Conservation (phyloP, 805 yeast genomes). For the Yarrowia sp. region DNA sequence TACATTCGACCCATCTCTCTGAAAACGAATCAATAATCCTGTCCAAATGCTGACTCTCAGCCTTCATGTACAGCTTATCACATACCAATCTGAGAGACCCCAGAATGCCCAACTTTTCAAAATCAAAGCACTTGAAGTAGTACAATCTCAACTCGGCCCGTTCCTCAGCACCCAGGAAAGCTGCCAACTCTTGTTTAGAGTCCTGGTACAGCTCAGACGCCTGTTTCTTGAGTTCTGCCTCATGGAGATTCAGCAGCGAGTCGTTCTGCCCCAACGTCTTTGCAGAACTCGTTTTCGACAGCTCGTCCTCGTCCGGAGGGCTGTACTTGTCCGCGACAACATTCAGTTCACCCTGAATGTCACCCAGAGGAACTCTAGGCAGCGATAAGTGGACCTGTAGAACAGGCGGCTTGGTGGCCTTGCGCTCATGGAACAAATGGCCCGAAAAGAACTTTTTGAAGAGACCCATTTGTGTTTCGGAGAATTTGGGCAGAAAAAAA, state of each 20-base stretch:
- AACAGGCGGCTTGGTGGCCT: neutral
- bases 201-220: slow-evolving; percentile 5
- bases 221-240: slow-evolving; percentile 10
- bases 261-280: slow-evolving; percentile 10
- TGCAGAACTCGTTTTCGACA: neutral
- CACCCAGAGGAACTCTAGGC: slow-evolving; percentile 7
- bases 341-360: slow-evolving; percentile 18
- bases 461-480: neutral
- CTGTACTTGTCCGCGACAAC: slow-evolving; percentile 18
- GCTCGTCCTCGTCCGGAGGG: neutral
- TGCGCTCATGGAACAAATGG: slow-evolving; percentile 5
- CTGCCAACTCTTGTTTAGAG: slow-evolving; percentile 14
- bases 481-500: neutral
- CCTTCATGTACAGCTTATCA: slow-evolving; percentile 63
- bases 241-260: slow-evolving; percentile 1
- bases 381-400: slow-evolving; percentile 9
- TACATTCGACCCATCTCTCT: slow-evolving; percentile 54
- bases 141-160: slow-evolving; percentile 29
- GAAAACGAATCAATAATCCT: slow-evolving; percentile 67
- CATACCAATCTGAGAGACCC: slow-evolving; percentile 60
- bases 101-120: slow-evolving; percentile 51
- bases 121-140: slow-evolving; percentile 42
- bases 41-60: slow-evolving; percentile 81
- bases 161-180: slow-evolving; percentile 25
- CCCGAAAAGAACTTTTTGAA: slow-evolving; percentile 23